A percentile compares a stretch with the other conserved stretches of the same genome.
Conservation (phyloP, 208 protist species). For the Crithidia expoeki region DNA sequence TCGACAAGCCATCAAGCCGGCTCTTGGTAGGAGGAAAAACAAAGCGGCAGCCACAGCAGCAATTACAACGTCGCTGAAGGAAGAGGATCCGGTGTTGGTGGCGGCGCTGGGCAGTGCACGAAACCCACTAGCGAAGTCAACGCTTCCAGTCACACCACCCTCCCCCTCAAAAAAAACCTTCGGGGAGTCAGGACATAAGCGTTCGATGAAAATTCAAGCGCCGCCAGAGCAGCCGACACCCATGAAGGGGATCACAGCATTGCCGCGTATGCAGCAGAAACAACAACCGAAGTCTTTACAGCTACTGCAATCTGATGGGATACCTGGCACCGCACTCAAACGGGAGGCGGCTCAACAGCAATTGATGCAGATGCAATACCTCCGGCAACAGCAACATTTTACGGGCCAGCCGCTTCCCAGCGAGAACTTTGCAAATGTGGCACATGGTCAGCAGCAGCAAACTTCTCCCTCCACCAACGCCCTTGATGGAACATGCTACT, state of each 20-base stretch:
- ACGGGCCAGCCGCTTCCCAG: background rate
- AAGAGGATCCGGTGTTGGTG: background rate
- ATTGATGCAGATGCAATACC: background rate
- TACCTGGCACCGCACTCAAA: too few species aligned
- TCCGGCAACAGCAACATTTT: background rate
- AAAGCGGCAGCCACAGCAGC: background rate
- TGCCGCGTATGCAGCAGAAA: background rate
- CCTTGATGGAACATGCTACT: background rate
- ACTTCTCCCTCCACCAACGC: background rate
- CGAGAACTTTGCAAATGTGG: conserved; percentile 1
- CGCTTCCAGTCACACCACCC: background rate
- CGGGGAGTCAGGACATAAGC: background rate
- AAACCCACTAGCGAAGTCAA: background rate
- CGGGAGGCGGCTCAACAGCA: conserved; percentile 10
- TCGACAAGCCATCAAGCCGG: background rate
- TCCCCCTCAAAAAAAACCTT: background rate
- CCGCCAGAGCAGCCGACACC: background rate
- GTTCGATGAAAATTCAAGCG: conserved; percentile 1
- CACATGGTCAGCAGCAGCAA: background rate
- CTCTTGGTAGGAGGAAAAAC: background rate
- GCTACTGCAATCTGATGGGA: too few species aligned
- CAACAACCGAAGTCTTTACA: background rate
- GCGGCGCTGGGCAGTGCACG: background rate
- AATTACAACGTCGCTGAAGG: too few species aligned
- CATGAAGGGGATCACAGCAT: background rate